Evolutionary conservation across 2,329 filamentous ascomycete species (phyloP).

Genomic region (Colletotrichum magnum): DNA sequence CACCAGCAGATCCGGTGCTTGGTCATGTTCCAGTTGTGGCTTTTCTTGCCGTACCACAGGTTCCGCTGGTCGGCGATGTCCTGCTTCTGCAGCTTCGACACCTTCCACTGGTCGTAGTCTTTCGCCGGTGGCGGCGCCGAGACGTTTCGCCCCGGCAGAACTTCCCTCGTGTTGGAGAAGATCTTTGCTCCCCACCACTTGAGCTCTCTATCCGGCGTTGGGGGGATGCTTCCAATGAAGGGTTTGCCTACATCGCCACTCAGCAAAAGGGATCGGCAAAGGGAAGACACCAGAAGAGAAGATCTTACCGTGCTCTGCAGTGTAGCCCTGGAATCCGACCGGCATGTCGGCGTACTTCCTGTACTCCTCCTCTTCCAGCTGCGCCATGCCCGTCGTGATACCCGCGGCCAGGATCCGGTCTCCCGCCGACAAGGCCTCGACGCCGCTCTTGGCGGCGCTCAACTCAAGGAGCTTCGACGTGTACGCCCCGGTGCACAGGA

Average conservation of each 20-base stretch:
- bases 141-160: constrained; percentile 66
- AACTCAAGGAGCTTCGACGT: constrained; percentile 69
- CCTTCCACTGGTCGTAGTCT: constrained; percentile 76
- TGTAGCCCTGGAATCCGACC: constrained; percentile 59
- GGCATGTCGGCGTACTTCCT: constrained; percentile 64
- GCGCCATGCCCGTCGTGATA: constrained; percentile 70
- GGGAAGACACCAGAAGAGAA: constrained; percentile 45
- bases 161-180: constrained; percentile 68
- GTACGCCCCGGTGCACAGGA: constrained; percentile 71
- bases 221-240: constrained; percentile 71
- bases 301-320: constrained; percentile 49
- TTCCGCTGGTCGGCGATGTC: constrained; percentile 71
- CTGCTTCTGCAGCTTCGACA: constrained; percentile 66
- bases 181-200: constrained; percentile 76
- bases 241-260: constrained; percentile 56
- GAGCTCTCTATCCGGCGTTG: constrained; percentile 63
- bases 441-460: constrained; percentile 63
- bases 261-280: constrained; percentile 29
- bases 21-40: constrained; percentile 69
- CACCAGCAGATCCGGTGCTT: constrained; percentile 78
- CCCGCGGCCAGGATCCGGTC: constrained; percentile 71
- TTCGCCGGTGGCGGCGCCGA: constrained; percentile 68
- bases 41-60: constrained; percentile 72
- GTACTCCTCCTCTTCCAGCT: constrained; percentile 63
- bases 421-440: constrained; percentile 64